A percentile compares a stretch with the other conserved stretches of the same genome.
Evolutionary conservation across 257 asterid species (phyloP).

Genomic region (Nicotiana sylvestris): DNA sequence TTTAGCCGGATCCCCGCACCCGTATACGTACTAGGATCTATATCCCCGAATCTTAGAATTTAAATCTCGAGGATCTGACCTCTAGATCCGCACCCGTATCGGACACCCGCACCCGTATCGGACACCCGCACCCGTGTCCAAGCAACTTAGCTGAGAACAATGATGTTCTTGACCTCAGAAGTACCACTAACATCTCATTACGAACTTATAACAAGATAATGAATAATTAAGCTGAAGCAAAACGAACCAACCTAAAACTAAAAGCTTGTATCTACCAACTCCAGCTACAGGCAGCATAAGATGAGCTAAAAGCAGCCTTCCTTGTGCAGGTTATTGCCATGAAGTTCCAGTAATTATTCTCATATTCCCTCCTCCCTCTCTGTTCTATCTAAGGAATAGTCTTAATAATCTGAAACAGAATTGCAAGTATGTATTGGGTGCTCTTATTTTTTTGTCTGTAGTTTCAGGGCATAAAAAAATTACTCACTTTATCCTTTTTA

Average conservation of each 20-base stretch:
- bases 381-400: background rate
- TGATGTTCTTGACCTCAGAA: background rate
- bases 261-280: background rate
- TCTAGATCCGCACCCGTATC: no score
- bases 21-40: no score
- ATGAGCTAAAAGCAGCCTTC: background rate
- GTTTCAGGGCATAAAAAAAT: background rate
- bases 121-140: no score
- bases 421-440: background rate
- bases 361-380: background rate
- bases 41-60: no score
- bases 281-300: background rate
- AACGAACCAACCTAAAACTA: background rate
- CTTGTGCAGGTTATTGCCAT: background rate
- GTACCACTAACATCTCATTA: background rate
- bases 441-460: background rate
- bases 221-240: background rate
- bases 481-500: background rate
- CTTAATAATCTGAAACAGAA: background rate
- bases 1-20: no score
- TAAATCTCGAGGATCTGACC: no score
- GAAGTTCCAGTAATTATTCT: background rate
- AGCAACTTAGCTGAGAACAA: background rate
- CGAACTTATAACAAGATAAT: background rate
- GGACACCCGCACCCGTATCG: no score